Base-by-base conservation (phyloP, 768 basidiomycete species). In the Tylopilus subfusipes region DNA sequence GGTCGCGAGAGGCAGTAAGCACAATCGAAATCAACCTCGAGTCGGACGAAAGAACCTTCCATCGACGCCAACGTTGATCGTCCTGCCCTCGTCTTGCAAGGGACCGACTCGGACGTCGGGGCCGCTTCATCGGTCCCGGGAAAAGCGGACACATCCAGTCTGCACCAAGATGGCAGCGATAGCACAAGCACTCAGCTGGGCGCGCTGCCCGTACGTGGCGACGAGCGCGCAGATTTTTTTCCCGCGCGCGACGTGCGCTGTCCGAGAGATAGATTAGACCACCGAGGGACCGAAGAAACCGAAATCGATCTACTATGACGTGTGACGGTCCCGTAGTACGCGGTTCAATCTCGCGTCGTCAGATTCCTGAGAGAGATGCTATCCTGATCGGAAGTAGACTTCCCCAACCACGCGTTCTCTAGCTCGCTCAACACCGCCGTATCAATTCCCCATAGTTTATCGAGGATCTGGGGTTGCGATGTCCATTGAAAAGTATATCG, bases 401-500 rank as follows among this genome's bases (percentile, higher is more conserved):
- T 63, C 10, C 78, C 78, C 51, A 78, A 76, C 88, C 88, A 91
- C 18, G 88, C 86, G 49, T 78, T 81, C 68, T 93, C 92, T 42
- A 94, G 76, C 34, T 81, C 83, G 44, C 90, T 93, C 78, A 97
- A 83, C 53, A 95, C 78, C n/a, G 93, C 91, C 0, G 95, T 91
- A 72, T 99, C 97, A 54, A 98, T 74, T 1, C 94, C 97, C 73
- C 96, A 99, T 63, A 97, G 96, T 22, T 78, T 81, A 74, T 99
- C 98, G 57, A 99, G 68, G 10, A 68, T 66, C 0, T n/a, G n/a
- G 73, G 55, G 5, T 90, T 88, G 7, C 86, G 85, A 60, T 83
- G 83, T 9, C 97, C 97, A 48, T 76, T 73, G 72, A 99, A 97
- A 24, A 98, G 77, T 1, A 90, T 88, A 16, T 82, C 72, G 5